Evolutionary conservation across 2,329 filamentous ascomycete species (phyloP).

Genomic region (Myriosclerotinia scirpicola): DNA sequence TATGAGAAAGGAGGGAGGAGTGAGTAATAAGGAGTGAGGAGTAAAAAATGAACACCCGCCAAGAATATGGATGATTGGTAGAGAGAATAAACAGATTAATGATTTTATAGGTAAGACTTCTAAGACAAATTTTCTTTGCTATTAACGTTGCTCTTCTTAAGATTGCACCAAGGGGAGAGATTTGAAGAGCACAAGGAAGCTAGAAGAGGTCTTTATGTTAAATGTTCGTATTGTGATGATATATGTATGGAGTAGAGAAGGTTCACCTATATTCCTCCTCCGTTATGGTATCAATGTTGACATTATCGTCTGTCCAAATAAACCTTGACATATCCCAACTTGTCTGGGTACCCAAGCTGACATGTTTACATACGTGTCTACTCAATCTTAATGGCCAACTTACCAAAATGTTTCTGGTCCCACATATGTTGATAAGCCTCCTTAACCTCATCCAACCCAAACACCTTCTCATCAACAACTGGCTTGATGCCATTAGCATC

Average conservation of each 20-base stretch:
- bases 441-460: conserved; percentile 48
- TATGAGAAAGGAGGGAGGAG: too few relatives aligned
- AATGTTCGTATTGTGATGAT: background rate
- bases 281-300: background rate
- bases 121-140: background rate
- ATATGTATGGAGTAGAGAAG: background rate
- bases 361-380: background rate
- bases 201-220: too few relatives aligned
- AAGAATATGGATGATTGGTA: too few relatives aligned
- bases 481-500: conserved; percentile 50
- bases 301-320: background rate
- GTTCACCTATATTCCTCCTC: too few relatives aligned
- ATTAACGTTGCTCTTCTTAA: background rate
- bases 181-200: background rate
- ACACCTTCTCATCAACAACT: conserved; percentile 49
- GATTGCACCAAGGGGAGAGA: background rate
- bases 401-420: conserved; percentile 44
- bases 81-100: too few relatives aligned
- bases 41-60: background rate
- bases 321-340: background rate
- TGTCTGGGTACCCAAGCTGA: background rate
- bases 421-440: conserved; percentile 52
- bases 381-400: conserved; percentile 23
- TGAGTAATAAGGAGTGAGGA: background rate
- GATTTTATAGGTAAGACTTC: background rate